A percentile compares a stretch with the other conserved stretches of the same genome.
Evolutionary conservation across 768 basidiomycete genomes (phyloP).

Genomic region (Leccinum pellstonianum): DNA sequence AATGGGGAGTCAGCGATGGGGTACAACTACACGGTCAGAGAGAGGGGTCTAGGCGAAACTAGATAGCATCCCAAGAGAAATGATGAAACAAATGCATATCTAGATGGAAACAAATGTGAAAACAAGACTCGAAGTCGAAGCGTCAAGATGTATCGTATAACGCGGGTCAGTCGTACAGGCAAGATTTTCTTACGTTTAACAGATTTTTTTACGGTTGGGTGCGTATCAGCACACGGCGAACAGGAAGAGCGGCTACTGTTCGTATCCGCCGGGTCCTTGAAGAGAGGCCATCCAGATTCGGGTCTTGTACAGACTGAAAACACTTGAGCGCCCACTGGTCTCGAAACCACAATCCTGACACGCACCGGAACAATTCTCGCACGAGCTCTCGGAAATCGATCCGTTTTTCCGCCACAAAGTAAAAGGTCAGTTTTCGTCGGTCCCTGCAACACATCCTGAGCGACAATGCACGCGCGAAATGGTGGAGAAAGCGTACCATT

Average conservation of each 20-base stretch:
- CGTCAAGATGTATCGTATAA: constrained; percentile 27
- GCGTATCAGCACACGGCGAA: neutral
- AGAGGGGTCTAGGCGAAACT: constrained; percentile 32
- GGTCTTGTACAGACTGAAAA: constrained; percentile 82
- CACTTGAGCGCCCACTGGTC: constrained; percentile 5
- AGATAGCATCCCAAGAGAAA: constrained; percentile 23
- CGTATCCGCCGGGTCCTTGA: constrained; percentile 47
- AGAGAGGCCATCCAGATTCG: constrained; percentile 94
- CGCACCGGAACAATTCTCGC: constrained; percentile 85
- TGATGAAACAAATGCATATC: constrained; percentile 28
- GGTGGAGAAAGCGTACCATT: constrained; percentile 63
- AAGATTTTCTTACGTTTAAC: neutral
- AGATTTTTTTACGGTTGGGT: constrained; percentile 10
- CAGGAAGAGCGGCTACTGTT: constrained; percentile 36
- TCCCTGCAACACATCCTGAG: constrained; percentile 56
- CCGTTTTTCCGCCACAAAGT: constrained; percentile 93
- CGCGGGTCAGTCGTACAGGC: constrained; percentile 15
- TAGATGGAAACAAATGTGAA: constrained; percentile 25
- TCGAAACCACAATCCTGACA: neutral
- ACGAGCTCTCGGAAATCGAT: constrained; percentile 97
- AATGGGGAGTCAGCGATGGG: neutral
- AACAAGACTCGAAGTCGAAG: neutral
- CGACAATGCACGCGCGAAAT: neutral
- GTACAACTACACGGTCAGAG: constrained; percentile 27
- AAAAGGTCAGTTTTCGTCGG: constrained; percentile 96